A percentile compares a stretch with the other conserved stretches of the same genome.
These are phyloP conservation scores for Conticribra guillardii DNA, from an alignment of 108 stramenopile species.

Conservation along the genomic window DNA sequence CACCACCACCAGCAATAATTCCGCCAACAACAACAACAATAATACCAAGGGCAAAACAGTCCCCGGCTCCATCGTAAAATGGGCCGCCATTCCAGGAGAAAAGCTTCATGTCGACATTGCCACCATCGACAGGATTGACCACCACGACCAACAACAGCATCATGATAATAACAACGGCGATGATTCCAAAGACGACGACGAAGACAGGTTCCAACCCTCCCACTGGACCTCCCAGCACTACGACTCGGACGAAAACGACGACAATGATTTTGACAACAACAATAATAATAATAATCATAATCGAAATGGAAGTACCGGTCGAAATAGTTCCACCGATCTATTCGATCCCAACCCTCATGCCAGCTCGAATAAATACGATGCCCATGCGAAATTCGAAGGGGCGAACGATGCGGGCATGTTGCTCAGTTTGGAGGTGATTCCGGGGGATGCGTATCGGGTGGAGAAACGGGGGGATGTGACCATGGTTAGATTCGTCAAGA, in stretches of 20 bases:
- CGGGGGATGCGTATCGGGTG: slow-evolving; percentile 47
- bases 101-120: slow-evolving; percentile 1
- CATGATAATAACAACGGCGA: no score
- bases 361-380: background rate
- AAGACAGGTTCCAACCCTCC: slow-evolving; percentile 18
- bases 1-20: no score
- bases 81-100: slow-evolving; percentile 10
- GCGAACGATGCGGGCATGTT: slow-evolving; percentile 59
- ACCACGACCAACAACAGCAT: no score
- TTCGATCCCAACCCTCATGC: slow-evolving; percentile 14
- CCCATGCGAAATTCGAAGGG: background rate
- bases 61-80: no score
- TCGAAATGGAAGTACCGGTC: background rate
- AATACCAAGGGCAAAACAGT: no score
- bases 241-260: slow-evolving; percentile 16
- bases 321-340: slow-evolving; percentile 4
- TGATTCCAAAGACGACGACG: slow-evolving; percentile 3
- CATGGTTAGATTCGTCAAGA: background rate
- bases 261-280: background rate
- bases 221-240: slow-evolving; percentile 32
- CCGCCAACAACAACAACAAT: no score
- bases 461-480: background rate
- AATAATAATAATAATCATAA: background rate
- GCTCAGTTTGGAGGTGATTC: slow-evolving; percentile 67
- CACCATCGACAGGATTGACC: background rate